Evolutionary conservation across 495 filamentous ascomycete genomes (phyloP).

Genomic region (Margaritispora aquatica): DNA sequence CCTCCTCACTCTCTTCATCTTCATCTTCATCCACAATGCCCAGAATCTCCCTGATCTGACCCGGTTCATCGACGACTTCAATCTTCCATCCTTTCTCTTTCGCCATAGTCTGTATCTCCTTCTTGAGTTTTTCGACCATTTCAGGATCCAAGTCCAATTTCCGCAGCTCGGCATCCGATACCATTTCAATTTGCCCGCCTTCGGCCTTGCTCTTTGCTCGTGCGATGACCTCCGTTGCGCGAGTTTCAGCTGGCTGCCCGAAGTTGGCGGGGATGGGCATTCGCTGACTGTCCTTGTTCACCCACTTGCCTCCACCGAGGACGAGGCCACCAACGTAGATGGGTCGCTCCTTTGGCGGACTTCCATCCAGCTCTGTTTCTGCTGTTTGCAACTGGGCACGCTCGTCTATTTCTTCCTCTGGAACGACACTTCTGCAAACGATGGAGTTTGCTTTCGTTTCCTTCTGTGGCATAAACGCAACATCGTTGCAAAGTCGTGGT

Average conservation of each 20-base stretch:
- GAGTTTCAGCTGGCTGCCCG: conserved; percentile 25
- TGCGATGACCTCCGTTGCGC: conserved; percentile 31
- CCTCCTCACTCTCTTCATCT: conserved; percentile 16
- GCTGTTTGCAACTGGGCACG: conserved; percentile 27
- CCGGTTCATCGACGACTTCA: conserved; percentile 39
- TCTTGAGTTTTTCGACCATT: conserved; percentile 56
- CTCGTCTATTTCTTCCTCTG: conserved; percentile 27
- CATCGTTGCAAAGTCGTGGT: conserved; percentile 84
- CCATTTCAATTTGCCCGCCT: conserved; percentile 42
- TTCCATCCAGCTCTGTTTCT: conserved; percentile 28
- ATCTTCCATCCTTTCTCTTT: conserved; percentile 51
- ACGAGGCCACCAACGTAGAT: conserved; percentile 42
- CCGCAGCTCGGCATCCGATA: conserved; percentile 54
- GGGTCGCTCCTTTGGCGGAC: conserved; percentile 24
- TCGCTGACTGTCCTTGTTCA: conserved; percentile 38
- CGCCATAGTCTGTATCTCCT: conserved; percentile 45
- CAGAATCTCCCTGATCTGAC: conserved; percentile 33
- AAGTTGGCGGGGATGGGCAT: conserved; percentile 30
- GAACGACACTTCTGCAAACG: conserved; percentile 53
- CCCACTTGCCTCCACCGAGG: conserved; percentile 46
- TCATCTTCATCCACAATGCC: conserved; percentile 40
- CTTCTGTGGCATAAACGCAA: conserved; percentile 84
- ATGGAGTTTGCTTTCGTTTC: conserved; percentile 73
- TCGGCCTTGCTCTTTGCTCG: conserved; percentile 39
- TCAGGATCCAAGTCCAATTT: conserved; percentile 64